Base-by-base conservation (phyloP, 805 yeast species). In the Wilhelminamyces savonicus region DNA sequence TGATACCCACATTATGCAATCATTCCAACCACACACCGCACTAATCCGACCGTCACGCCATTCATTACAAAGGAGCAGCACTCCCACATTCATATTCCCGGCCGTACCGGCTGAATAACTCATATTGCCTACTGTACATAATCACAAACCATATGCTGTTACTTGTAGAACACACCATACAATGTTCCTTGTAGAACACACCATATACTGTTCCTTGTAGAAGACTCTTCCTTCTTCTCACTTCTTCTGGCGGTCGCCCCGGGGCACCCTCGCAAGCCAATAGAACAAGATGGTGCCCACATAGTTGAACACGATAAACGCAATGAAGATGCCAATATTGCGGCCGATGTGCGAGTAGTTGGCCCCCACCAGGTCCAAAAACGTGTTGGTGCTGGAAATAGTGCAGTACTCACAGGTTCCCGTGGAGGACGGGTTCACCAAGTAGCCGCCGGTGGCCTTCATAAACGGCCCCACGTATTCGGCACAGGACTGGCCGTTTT, bases 201-300 rank as follows among this genome's bases (percentile, higher is more conserved):
- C n/a, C n/a, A n/a, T n/a, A n/a, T n/a, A n/a, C n/a, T n/a, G n/a
- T n/a, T n/a, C n/a, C n/a, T n/a, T n/a, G n/a, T n/a, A n/a, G n/a
- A n/a, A n/a, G n/a, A n/a, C n/a, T n/a, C n/a, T n/a, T n/a, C n/a
- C n/a, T n/a, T n/a, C n/a, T n/a, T n/a, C n/a, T n/a, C n/a, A n/a
- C n/a, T 57, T 59, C 51, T 54, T 56, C 42, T 57, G 50, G 45
- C 65, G 55, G 40, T 43, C 52, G 39, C 69, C 72, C 69, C 80
- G 80, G 32, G 92, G 92, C 37, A 82, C 90, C 67, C 92, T 74
- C 9, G 77, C 74, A 16, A 74, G 48, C 80, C 82, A 77, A 66
- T 79, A 69, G 34, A 59, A 44, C 36, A 50, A 34, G 7, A 58
- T 37, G 10, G 66, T 48, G 3, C 50, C 31, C 11, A 59, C 25